Conservation (phyloP, 768 basidiomycete genomes). For the Coprinopsis marcescibilis region DNA sequence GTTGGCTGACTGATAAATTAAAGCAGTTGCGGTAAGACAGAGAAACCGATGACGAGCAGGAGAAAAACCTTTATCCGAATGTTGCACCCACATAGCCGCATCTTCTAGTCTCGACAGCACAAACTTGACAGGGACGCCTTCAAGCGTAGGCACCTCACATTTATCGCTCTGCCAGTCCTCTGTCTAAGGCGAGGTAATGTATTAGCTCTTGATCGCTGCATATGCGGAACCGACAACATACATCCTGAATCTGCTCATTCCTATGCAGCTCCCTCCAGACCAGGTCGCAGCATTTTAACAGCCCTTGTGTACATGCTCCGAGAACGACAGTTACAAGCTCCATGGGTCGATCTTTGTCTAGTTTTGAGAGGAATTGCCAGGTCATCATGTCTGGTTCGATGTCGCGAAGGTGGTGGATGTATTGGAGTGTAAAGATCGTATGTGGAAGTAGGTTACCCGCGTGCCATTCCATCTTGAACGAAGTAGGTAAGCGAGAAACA, state of each 20-base stretch:
- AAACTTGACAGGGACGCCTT: slow-evolving; percentile 51
- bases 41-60: neutral
- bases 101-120: slow-evolving; percentile 52
- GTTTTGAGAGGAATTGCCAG: slow-evolving; percentile 14
- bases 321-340: slow-evolving; percentile 68
- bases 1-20: slow-evolving; percentile 31
- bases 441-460: slow-evolving; percentile 79
- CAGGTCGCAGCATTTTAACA: slow-evolving; percentile 78
- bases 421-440: slow-evolving; percentile 74
- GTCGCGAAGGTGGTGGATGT: slow-evolving; percentile 58
- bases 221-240: slow-evolving; percentile 32
- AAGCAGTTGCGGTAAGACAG: neutral
- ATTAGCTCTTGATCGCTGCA: slow-evolving; percentile 2
- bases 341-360: slow-evolving; percentile 45
- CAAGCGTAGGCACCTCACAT: slow-evolving; percentile 70
- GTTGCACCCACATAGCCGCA: slow-evolving; percentile 55
- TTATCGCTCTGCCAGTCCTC: slow-evolving; percentile 93
- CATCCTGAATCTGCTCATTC: slow-evolving; percentile 65
- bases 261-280: slow-evolving; percentile 78
- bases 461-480: slow-evolving; percentile 81
- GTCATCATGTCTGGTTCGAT: slow-evolving; percentile 52
- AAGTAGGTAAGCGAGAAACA: slow-evolving; percentile 13
- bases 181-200: slow-evolving; percentile 36
- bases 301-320: slow-evolving; percentile 56
- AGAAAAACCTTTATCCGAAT: slow-evolving; percentile 35